Evolutionary conservation across 2,329 filamentous ascomycete genomes (phyloP).

Genomic region (Cercospora janseana): DNA sequence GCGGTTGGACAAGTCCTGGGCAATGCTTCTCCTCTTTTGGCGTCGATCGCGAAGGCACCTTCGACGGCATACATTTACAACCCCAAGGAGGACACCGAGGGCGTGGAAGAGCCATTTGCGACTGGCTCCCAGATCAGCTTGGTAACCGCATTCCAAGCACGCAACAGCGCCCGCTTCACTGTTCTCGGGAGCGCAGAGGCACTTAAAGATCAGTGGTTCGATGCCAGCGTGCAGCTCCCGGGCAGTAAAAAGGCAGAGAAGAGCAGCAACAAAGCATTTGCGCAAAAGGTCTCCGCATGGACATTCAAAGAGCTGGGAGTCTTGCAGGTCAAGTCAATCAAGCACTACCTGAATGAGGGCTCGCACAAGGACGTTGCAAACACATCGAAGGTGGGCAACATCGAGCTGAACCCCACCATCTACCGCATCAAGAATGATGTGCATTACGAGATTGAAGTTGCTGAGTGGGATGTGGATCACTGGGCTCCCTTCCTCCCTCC

Average conservation of each 20-base stretch:
- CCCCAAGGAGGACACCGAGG: constrained; percentile 73
- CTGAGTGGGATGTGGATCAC: constrained; percentile 74
- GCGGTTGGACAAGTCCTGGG: constrained; percentile 80
- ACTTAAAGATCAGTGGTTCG: constrained; percentile 85
- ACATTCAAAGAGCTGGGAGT: constrained; percentile 93
- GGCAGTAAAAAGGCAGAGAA: constrained; percentile 55
- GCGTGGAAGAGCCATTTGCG: constrained; percentile 78
- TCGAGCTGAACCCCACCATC: constrained; percentile 72
- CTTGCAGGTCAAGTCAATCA: constrained; percentile 75
- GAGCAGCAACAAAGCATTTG: constrained; percentile 81
- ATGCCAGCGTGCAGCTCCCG: constrained; percentile 66
- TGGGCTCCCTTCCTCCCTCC: constrained; percentile 73
- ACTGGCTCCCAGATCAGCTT: constrained; percentile 79
- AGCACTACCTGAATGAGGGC: constrained; percentile 67
- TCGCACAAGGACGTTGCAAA: constrained; percentile 43
- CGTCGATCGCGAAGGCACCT: constrained; percentile 78
- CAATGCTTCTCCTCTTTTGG: constrained; percentile 68
- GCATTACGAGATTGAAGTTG: constrained; percentile 81
- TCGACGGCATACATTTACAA: constrained; percentile 90
- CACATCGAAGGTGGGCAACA: constrained; percentile 39
- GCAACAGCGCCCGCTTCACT: constrained; percentile 87
- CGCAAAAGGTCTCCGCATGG: constrained; percentile 84
- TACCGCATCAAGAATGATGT: constrained; percentile 97
- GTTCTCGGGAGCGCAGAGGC: constrained; percentile 84
- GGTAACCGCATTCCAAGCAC: constrained; percentile 80